phyloP scores from a whole-genome alignment of 768 basidiomycete species.

The Agrocybe chaxingu region DNA sequence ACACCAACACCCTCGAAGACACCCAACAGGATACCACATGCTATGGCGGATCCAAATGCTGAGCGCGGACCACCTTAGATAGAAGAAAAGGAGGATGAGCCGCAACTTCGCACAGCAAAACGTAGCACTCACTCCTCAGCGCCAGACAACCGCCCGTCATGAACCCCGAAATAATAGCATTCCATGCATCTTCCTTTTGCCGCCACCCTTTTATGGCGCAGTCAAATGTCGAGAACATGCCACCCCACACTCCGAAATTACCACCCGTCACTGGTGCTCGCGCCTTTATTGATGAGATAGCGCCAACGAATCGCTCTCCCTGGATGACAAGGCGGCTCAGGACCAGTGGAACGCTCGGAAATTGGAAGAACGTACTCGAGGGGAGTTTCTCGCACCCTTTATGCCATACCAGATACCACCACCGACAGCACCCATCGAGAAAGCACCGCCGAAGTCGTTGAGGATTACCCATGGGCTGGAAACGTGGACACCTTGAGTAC shows the following conservation, averaged over 20 bases:
- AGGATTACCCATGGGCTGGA: conserved; percentile 95
- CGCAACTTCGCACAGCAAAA: conserved; percentile 3
- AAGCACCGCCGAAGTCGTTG: conserved; percentile 97
- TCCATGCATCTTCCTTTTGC: conserved; percentile 99
- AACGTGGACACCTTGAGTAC: conserved; percentile 7
- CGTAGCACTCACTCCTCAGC: conserved; percentile 74
- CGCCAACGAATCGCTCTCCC: conserved; percentile 94
- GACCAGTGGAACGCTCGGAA: neutral
- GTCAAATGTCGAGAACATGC: conserved; percentile 98
- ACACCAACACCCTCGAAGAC: conserved; percentile 96
- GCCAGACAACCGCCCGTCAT: conserved; percentile 97
- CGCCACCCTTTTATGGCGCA: conserved; percentile 96
- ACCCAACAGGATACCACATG: conserved; percentile 93
- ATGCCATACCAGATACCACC: conserved; percentile 99
- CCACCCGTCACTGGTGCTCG: conserved; percentile 97
- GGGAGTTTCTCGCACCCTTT: conserved; percentile 96
- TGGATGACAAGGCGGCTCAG: conserved; percentile 26
- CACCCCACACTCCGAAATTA: conserved; percentile 95
- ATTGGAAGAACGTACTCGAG: conserved; percentile 57
- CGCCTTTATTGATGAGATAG: conserved; percentile 95
- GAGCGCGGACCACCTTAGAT: conserved; percentile 84
- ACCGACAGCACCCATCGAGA: conserved; percentile 97
- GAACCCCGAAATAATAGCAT: conserved; percentile 97
- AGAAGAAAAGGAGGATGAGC: conserved; percentile 2
- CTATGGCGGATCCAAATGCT: conserved; percentile 88